Conservation (phyloP, 1,284 basidiomycete species). For the Trichosporon sp. region DNA sequence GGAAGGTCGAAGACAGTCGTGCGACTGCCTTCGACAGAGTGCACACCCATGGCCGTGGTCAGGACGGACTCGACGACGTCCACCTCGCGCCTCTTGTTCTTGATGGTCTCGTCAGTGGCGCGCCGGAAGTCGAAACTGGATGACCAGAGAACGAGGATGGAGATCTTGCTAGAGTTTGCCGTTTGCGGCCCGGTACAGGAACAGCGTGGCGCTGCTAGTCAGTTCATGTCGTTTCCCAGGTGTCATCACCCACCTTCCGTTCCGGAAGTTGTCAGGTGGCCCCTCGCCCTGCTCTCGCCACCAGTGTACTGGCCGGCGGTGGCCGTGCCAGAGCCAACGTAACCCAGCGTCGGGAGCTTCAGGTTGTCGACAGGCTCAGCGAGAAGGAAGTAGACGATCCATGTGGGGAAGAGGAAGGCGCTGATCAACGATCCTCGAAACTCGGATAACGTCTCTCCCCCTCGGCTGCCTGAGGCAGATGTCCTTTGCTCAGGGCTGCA, state of each 20-base stretch:
- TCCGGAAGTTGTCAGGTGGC: neutral
- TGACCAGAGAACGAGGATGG: neutral
- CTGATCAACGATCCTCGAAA: neutral
- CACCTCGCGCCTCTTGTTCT: neutral
- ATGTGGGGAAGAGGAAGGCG: neutral
- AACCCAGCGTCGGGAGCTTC: neutral
- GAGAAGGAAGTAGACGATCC: neutral
- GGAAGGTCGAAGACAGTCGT: slow-evolving; percentile 1
- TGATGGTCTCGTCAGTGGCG: neutral
- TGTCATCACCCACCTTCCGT: neutral
- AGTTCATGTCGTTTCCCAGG: neutral
- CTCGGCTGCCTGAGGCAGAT: neutral
- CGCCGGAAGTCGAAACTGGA: neutral
- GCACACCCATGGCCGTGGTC: neutral
- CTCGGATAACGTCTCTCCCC: neutral
- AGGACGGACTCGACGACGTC: slow-evolving; percentile 6
- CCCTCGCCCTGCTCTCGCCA: neutral
- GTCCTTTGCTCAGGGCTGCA: neutral
- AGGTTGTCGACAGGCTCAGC: neutral
- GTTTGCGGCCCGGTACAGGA: neutral
- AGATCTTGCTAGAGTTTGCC: neutral
- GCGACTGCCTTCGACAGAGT: neutral
- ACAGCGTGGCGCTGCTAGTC: neutral
- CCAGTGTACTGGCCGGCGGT: neutral
- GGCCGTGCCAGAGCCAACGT: neutral